These are phyloP conservation scores for Plasmodium billcollinsi DNA, from an alignment of 169 alveolate genomes.

Conservation along the genomic window DNA sequence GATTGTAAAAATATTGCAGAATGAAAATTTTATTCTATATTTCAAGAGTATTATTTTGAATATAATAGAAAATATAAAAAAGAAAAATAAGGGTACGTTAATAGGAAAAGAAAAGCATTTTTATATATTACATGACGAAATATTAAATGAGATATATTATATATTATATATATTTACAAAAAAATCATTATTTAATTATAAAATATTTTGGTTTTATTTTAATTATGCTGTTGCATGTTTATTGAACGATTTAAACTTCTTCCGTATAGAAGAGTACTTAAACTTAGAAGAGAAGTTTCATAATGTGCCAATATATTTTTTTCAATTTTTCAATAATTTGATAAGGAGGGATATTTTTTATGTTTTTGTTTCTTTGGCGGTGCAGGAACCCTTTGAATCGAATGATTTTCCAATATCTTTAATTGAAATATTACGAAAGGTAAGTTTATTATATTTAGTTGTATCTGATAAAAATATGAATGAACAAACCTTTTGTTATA, in stretches of 20 bases:
- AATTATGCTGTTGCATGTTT: constrained; percentile 19
- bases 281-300: constrained; percentile 24
- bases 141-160: constrained; percentile 48
- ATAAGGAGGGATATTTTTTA: constrained; percentile 47
- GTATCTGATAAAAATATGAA: constrained; percentile 36
- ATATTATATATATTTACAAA: constrained; percentile 59
- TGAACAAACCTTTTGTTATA: constrained; percentile 54
- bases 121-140: constrained; percentile 27
- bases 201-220: constrained; percentile 69
- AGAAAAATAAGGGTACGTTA: too few relatives aligned
- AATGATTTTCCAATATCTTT: constrained; percentile 23
- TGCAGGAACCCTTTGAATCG: constrained; percentile 12
- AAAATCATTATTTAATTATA: constrained; percentile 66
- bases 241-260: constrained; percentile 17
- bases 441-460: constrained; percentile 27
- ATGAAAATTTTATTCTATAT: constrained; percentile 39
- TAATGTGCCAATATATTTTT: constrained; percentile 31
- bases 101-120: constrained; percentile 26
- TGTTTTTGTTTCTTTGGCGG: constrained; percentile 43
- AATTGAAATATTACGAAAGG: constrained; percentile 56
- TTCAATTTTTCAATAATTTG: constrained; percentile 61
- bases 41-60: constrained; percentile 15
- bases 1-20: constrained; percentile 40
- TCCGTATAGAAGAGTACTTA: constrained; percentile 21
- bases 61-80: too few relatives aligned